A percentile compares a stretch with the other conserved stretches of the same genome.
Conservation (phyloP, 2,329 filamentous ascomycete species). For the Scortechinia acanthostroma region DNA sequence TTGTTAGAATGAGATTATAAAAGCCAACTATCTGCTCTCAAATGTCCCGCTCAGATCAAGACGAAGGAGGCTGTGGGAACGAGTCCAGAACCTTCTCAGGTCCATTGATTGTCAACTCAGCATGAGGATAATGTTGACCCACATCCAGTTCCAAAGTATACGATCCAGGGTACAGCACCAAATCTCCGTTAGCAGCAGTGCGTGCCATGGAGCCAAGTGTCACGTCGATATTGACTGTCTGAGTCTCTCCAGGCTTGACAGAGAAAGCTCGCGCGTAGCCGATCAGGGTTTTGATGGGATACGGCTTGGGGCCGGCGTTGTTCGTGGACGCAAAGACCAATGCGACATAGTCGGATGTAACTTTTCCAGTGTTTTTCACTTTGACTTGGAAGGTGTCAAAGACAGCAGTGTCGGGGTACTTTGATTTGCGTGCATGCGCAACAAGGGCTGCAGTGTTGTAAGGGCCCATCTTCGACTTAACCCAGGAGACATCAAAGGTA, state of each 20-base stretch:
- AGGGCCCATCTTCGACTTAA: constrained; percentile 6
- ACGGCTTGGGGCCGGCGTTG: constrained; percentile 24
- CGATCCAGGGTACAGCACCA: constrained; percentile 27
- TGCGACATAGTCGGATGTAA: constrained; percentile 26
- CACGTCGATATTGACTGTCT: constrained; percentile 19
- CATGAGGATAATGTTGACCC: too few relatives aligned
- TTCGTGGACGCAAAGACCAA: constrained; percentile 26
- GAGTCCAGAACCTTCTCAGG: too few relatives aligned
- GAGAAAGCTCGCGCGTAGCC: constrained; percentile 21
- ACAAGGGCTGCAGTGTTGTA: too few relatives aligned
- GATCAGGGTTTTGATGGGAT: constrained; percentile 29
- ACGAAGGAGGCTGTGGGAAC: too few relatives aligned
- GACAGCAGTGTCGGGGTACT: too few relatives aligned
- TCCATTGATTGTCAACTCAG: too few relatives aligned
- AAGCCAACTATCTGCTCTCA: too few relatives aligned
- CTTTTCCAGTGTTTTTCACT: constrained; percentile 23
- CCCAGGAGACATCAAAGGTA: constrained; percentile 17
- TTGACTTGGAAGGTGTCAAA: constrained; percentile 23
- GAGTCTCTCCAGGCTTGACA: constrained; percentile 12
- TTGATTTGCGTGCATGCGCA: too few relatives aligned
- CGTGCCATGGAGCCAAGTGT: constrained; percentile 25
- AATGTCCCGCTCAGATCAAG: too few relatives aligned
- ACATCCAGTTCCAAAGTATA: constrained; percentile 29
- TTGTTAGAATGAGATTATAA: too few relatives aligned
- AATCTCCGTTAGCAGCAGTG: constrained; percentile 22